Evolutionary conservation across 2,329 filamentous ascomycete genomes (phyloP).

Genomic region (Cladophialophora exuberans): DNA sequence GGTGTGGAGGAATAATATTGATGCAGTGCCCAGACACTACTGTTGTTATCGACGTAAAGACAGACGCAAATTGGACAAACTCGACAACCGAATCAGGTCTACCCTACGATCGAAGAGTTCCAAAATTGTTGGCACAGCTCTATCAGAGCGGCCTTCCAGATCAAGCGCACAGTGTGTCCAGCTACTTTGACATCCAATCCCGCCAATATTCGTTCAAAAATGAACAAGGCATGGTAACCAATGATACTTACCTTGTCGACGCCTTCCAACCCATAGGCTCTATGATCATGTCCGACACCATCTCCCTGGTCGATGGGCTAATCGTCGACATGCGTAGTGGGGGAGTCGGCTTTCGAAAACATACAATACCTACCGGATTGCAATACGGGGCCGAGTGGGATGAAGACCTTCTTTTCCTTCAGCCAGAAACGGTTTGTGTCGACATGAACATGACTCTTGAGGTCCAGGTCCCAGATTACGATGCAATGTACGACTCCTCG

Average conservation of each 20-base stretch:
- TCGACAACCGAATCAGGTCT: conserved; percentile 19
- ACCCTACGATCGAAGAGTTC: conserved; percentile 40
- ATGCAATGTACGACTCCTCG: background rate
- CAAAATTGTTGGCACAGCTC: conserved; percentile 39
- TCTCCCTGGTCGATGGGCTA: conserved; percentile 42
- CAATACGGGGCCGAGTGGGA: conserved; percentile 48
- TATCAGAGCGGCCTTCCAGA: conserved; percentile 42
- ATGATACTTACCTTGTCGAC: conserved; percentile 28
- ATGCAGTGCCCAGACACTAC: conserved; percentile 35
- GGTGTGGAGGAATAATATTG: conserved; percentile 34
- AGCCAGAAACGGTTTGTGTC: conserved; percentile 51
- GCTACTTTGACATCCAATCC: conserved; percentile 49
- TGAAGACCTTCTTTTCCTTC: conserved; percentile 54
- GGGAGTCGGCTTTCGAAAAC: conserved; percentile 50
- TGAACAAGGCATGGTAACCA: background rate
- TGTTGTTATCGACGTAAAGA: conserved; percentile 22
- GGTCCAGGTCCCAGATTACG: conserved; percentile 37
- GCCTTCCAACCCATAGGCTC: conserved; percentile 35
- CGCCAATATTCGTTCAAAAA: conserved; percentile 33
- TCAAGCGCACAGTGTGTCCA: conserved; percentile 41
- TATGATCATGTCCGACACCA: conserved; percentile 38
- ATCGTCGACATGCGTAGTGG: conserved; percentile 44
- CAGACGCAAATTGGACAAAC: conserved; percentile 11
- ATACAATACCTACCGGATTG: conserved; percentile 46
- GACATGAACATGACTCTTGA: conserved; percentile 46